phyloP scores from a whole-genome alignment of 202 grass and related monocot genomes.

The Tripidium arundinaceum region DNA sequence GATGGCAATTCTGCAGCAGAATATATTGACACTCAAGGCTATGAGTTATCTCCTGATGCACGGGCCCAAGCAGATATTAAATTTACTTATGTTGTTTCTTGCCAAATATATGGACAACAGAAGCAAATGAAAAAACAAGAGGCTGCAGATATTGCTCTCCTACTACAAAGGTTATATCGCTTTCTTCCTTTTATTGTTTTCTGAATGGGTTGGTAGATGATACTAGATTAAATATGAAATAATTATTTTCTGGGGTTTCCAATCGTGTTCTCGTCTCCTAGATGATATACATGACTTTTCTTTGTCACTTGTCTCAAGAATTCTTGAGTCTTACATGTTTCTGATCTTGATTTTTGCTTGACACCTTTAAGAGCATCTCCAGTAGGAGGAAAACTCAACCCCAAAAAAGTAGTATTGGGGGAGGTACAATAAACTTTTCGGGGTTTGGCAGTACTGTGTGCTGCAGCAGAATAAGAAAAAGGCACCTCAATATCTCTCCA shows the following conservation, averaged over 20 bases:
- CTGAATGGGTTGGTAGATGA: background rate
- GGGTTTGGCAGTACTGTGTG: background rate
- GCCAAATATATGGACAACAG: conserved; percentile 98
- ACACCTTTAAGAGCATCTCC: background rate
- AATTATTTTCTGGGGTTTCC: background rate
- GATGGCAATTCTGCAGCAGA: conserved; percentile 68
- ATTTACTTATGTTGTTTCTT: conserved; percentile 97
- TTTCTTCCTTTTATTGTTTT: conserved; percentile 11
- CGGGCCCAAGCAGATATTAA: conserved; percentile 94
- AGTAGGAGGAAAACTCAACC: background rate
- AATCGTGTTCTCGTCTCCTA: background rate
- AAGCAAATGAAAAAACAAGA: conserved; percentile 85
- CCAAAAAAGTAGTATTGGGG: background rate
- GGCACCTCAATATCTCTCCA: background rate
- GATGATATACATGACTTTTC: background rate
- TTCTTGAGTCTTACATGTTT: background rate
- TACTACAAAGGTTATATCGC: conserved; percentile 73
- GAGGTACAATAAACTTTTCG: background rate
- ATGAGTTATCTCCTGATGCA: conserved; percentile 72
- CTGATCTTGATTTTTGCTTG: conserved; percentile 14
- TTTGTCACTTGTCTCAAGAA: background rate
- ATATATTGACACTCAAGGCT: conserved; percentile 78
- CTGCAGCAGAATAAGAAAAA: background rate
- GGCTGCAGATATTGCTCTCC: conserved; percentile 85
- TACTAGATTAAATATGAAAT: background rate